These are phyloP conservation scores for Annona squamosa DNA, from an alignment of 164 flowering plant species.

Conservation along the genomic window DNA sequence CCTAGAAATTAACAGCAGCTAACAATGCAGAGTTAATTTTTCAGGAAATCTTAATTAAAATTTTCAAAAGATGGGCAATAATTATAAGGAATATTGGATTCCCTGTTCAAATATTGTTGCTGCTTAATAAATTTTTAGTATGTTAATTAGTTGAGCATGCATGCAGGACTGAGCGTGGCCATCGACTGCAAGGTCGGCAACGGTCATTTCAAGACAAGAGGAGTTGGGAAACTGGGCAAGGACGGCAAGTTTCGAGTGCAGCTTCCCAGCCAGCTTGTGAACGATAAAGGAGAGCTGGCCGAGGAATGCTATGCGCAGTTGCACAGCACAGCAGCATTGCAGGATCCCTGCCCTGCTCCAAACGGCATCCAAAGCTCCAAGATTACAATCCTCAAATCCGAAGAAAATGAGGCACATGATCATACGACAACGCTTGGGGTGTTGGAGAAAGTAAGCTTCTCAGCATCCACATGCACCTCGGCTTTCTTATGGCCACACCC, in stretches of 20 bases:
- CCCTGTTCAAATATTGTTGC: no score
- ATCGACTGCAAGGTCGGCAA: constrained; percentile 54
- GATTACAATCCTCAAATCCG: constrained; percentile 26
- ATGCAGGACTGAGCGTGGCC: constrained; percentile 48
- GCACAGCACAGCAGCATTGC: constrained; percentile 36
- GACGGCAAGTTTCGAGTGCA: constrained; percentile 54
- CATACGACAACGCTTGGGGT: constrained; percentile 20
- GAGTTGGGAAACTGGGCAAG: constrained; percentile 42
- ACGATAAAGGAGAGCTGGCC: constrained; percentile 33
- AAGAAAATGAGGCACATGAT: constrained; percentile 25
- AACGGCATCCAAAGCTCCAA: constrained; percentile 40
- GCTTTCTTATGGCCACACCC: constrained; percentile 52
- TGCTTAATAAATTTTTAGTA: no score
- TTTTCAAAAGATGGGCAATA: no score
- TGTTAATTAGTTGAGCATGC: not conserved
- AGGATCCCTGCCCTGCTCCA: constrained; percentile 48
- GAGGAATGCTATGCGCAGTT: constrained; percentile 72
- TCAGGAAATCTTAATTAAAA: no score
- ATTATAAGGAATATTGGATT: no score
- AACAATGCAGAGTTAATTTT: no score
- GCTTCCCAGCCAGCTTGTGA: constrained; percentile 34
- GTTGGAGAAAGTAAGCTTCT: constrained; percentile 40
- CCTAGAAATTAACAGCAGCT: no score
- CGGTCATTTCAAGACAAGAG: constrained; percentile 44
- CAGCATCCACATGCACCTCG: constrained; percentile 47